phyloP scores from a whole-genome alignment of 768 basidiomycete genomes.

The Leccinum arenicola region DNA sequence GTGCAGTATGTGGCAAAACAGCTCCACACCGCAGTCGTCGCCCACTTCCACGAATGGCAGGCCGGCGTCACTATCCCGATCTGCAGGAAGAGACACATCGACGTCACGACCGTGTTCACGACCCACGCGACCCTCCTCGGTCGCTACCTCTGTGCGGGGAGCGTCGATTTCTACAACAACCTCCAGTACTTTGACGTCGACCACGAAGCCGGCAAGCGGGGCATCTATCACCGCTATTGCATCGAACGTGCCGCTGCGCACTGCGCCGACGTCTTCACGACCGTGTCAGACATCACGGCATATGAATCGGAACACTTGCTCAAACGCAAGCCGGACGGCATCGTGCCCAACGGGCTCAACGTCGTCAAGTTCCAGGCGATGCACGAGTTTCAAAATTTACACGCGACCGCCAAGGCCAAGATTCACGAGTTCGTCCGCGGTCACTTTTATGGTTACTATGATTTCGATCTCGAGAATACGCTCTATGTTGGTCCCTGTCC shows the following conservation, averaged over 20 bases:
- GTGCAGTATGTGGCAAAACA: slow-evolving; percentile 77
- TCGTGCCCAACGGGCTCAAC: slow-evolving; percentile 95
- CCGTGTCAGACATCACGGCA: slow-evolving; percentile 96
- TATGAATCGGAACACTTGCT: slow-evolving; percentile 95
- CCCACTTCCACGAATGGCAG: slow-evolving; percentile 99
- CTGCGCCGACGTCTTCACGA: slow-evolving; percentile 98
- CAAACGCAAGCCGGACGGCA: slow-evolving; percentile 96
- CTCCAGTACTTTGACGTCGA: slow-evolving; percentile 99
- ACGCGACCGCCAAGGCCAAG: slow-evolving; percentile 91
- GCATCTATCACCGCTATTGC: slow-evolving; percentile 98
- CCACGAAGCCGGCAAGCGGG: slow-evolving; percentile 98
- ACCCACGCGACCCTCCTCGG: slow-evolving; percentile 98
- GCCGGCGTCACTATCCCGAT: slow-evolving; percentile 94
- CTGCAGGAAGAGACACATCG: slow-evolving; percentile 94
- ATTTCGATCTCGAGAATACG: slow-evolving; percentile 93
- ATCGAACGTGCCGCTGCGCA: slow-evolving; percentile 94
- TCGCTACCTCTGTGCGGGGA: slow-evolving; percentile 96
- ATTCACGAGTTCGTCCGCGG: slow-evolving; percentile 98
- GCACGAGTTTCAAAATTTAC: slow-evolving; percentile 98
- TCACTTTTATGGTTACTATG: slow-evolving; percentile 97
- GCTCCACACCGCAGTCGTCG: slow-evolving; percentile 82
- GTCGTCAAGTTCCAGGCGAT: slow-evolving; percentile 99
- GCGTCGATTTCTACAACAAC: slow-evolving; percentile 99
- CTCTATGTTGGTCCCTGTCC: slow-evolving; percentile 57
- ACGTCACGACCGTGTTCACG: slow-evolving; percentile 98